Base-by-base conservation (phyloP, 768 basidiomycete genomes). In the Erythrobasidium yunnanense region DNA sequence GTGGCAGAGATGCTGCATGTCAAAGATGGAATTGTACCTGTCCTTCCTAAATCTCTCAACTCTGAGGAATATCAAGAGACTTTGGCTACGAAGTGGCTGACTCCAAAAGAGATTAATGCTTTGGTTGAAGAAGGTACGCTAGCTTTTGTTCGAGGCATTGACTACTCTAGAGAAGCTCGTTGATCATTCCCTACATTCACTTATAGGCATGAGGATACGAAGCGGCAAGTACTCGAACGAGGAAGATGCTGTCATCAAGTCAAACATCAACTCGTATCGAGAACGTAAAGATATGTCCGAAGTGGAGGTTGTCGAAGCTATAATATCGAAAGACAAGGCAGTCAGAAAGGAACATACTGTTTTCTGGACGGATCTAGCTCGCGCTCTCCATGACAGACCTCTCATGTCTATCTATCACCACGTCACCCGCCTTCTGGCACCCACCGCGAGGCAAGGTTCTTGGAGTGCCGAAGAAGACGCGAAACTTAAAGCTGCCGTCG, bases 321-420 rank as follows among this genome's bases (percentile, higher is more conserved):
- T 70, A 38, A 38, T 34, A 18, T 7, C 62, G 2, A 65, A 66
- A 47, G 67, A 60, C 20, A 23, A 27, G 1, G 33, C 54, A 32
- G 30, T 47, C 4, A 25, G 52, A 4, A 29, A 33, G n/a, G 18
- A 50, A 33, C 18, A 30, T 11, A 49, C 20, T 50, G 66, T 70
- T 1, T 35, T 67, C 45, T 72, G 69, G 69, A 46, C 38, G 11
- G 30, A 46, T 0, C 1, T 71, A 17, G 68, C 56, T 1, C 20
- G 52, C 2, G 65, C 69, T 6, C 11, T 72, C 6, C 55, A 52
- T 1, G 66, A 67, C 22, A 51, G 71, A 6, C 52, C 63, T 2
- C 34, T 72, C 8, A 52, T 66, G 25, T 45, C 58, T 0, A 57
- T 72, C 32, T 70, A 69, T 55, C 70, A 70, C 45, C 69, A 68